These are phyloP conservation scores for Pythium monospermum DNA, from an alignment of 352 stramenopile species.

Conservation along the genomic window DNA sequence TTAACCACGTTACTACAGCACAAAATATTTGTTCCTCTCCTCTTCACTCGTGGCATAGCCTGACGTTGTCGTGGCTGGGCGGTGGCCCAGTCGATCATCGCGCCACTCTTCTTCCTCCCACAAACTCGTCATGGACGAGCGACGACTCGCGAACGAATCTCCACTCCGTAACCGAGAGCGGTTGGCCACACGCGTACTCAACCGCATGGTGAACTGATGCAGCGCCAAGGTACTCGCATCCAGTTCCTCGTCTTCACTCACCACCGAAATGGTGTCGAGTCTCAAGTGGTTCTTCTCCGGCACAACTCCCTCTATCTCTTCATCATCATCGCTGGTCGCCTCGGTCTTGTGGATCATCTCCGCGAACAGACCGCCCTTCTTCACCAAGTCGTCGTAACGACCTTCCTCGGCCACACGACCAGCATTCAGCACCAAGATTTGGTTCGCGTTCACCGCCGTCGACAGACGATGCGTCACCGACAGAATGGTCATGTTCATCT, in stretches of 20 bases:
- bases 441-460: slow-evolving; percentile 69
- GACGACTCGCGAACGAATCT: slow-evolving; percentile 51
- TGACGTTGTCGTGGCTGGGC: slow-evolving; percentile 22
- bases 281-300: slow-evolving; percentile 9
- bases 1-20: no score
- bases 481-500: slow-evolving; percentile 88
- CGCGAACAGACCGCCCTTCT: slow-evolving; percentile 66
- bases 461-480: slow-evolving; percentile 88
- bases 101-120: slow-evolving; percentile 38
- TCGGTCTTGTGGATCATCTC: slow-evolving; percentile 85
- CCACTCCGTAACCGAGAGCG: slow-evolving; percentile 77
- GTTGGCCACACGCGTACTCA: slow-evolving; percentile 74
- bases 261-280: slow-evolving; percentile 8
- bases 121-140: slow-evolving; percentile 62
- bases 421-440: slow-evolving; percentile 76
- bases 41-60: slow-evolving; percentile 55
- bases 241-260: background rate
- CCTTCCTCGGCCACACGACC: slow-evolving; percentile 76
- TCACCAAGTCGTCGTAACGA: slow-evolving; percentile 66
- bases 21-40: slow-evolving; percentile 78
- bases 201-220: slow-evolving; percentile 80
- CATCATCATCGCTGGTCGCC: slow-evolving; percentile 46
- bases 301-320: slow-evolving; percentile 30
- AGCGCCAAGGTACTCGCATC: slow-evolving; percentile 52
- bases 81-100: no score